Percentiles rank a stretch among this genome's conserved stretches.
Evolutionary conservation across 2,329 filamentous ascomycete genomes (phyloP).

Genomic region (Aspergillus pseudonomiae): DNA sequence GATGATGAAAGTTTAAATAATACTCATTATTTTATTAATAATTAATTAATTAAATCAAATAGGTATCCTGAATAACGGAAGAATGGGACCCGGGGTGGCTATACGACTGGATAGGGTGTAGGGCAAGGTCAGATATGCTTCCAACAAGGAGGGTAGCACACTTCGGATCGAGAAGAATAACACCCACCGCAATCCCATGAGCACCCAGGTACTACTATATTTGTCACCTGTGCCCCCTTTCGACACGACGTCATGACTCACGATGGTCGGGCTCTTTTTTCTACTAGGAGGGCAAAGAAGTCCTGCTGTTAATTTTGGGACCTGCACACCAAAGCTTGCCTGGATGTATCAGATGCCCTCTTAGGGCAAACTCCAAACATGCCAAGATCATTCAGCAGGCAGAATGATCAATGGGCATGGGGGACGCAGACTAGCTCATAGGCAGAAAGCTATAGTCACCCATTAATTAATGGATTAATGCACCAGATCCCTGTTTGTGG

Average conservation of each 20-base stretch:
- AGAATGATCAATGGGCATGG: conserved; percentile 25
- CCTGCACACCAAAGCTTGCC: conserved; percentile 10
- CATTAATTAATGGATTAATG: not conserved
- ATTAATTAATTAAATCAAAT: not conserved
- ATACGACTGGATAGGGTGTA: conserved; percentile 12
- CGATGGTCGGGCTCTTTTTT: conserved; percentile 18
- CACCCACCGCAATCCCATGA: conserved; percentile 29
- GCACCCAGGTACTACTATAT: conserved; percentile 27
- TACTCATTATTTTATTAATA: not conserved
- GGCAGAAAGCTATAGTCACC: not conserved
- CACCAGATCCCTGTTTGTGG: not conserved
- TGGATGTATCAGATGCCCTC: conserved; percentile 26
- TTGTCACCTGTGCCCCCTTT: conserved; percentile 28
- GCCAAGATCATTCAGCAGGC: conserved; percentile 16
- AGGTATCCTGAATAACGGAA: not conserved
- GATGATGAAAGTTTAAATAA: not conserved
- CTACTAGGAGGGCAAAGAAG: not conserved
- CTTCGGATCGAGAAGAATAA: conserved; percentile 22
- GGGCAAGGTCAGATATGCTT: conserved; percentile 17
- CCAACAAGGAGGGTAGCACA: conserved; percentile 30
- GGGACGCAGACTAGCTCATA: not conserved
- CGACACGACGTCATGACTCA: conserved; percentile 28
- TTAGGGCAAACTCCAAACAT: conserved; percentile 21
- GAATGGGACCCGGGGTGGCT: conserved; percentile 10
- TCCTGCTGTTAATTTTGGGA: conserved; percentile 1